phyloP scores from a whole-genome alignment of 306 rosid species.

The barrel medic (Medicago truncatula) region MtrunA17r5.0-ANR NC_053045.1:45287501-45288000 shows the following conservation, averaged over 20 bases:
- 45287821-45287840: neutral
- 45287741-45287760: conserved; percentile 23
- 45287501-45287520: conserved; percentile 18
- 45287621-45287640: conserved; percentile 42
- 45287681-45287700: conserved; percentile 12
- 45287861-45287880: no score
- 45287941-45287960: no score
- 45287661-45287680: conserved; percentile 45
- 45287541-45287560: conserved; percentile 38
- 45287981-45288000: no score
- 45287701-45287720: neutral
- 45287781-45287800: neutral
- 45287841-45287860: neutral
- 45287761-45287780: neutral
- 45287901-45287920: no score
- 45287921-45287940: no score
- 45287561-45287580: conserved; percentile 8
- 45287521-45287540: conserved; percentile 39
- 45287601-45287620: conserved; percentile 43
- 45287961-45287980: no score
- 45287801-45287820: conserved; percentile 16
- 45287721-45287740: neutral
- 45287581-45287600: neutral
- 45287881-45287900: no score
- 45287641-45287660: conserved; percentile 42